Evolutionary conservation across 1,284 basidiomycete genomes (phyloP).

Genomic region (Tilletiaria anomala): DNA sequence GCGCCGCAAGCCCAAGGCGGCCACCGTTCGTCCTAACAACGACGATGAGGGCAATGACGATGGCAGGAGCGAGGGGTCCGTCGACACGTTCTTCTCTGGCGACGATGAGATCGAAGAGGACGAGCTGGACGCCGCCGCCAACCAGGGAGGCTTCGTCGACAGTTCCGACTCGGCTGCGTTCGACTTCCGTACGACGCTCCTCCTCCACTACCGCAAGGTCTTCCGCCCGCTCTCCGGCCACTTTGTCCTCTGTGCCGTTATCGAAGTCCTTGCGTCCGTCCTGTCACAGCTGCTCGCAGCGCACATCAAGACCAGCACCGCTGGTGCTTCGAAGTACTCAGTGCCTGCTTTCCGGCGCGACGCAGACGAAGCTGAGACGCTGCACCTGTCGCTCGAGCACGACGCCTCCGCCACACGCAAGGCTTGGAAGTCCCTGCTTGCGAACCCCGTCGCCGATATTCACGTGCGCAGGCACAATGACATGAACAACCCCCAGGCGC

Average conservation of each 20-base stretch:
- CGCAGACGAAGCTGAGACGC: too few species aligned
- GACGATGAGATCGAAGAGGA: slow-evolving; percentile 20
- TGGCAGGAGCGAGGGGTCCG: slow-evolving; percentile 15
- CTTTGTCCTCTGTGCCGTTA: slow-evolving; percentile 68
- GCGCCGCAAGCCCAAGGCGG: slow-evolving; percentile 14
- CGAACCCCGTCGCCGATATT: background rate
- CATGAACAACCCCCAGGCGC: too few species aligned
- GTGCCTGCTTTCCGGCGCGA: too few species aligned
- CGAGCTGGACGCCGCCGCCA: slow-evolving; percentile 8
- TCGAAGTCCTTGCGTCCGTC: slow-evolving; percentile 68
- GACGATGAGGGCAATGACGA: slow-evolving; percentile 14
- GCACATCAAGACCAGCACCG: slow-evolving; percentile 29
- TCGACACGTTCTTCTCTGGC: slow-evolving; percentile 43
- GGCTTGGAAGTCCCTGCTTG: slow-evolving; percentile 59
- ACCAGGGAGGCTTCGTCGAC: slow-evolving; percentile 21
- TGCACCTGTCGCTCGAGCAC: slow-evolving; percentile 39
- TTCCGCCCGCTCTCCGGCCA: slow-evolving; percentile 70
- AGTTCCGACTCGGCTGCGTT: slow-evolving; percentile 4
- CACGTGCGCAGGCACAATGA: too few species aligned
- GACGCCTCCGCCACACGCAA: slow-evolving; percentile 66
- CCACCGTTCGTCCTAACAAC: too few species aligned
- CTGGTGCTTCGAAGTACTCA: too few species aligned
- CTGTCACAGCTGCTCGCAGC: slow-evolving; percentile 59
- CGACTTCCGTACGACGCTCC: slow-evolving; percentile 46
- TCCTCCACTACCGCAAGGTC: slow-evolving; percentile 59